Base-by-base conservation (phyloP, 2,329 filamentous ascomycete genomes). In the Eutypa lata region DNA sequence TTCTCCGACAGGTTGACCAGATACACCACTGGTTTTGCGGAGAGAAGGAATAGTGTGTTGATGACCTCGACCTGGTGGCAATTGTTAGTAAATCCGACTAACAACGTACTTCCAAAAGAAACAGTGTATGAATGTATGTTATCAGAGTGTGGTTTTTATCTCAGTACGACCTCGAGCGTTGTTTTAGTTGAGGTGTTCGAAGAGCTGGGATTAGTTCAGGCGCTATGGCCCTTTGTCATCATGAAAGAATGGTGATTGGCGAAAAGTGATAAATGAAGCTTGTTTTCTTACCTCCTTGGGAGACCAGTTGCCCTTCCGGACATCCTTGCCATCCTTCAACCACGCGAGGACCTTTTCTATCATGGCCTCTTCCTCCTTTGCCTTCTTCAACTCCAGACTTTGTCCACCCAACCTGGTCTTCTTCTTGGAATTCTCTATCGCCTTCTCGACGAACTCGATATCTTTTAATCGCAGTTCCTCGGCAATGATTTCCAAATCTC, bases 131-230 rank as follows among this genome's bases (percentile, higher is more conserved):
- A 57, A 51, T 51, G 47, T 22, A 28, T 37, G 37, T 56, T 56
- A 75, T 90, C 89, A 91, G 89, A 85, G 72, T 76, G 76, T 80
- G 81, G 83, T 77, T 61, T 80, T 89, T 81, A 88, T 97, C 91
- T 95, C 93, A 97, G 76, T 71, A 85, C 83, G 81, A 80, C 81
- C 88, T 90, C 88, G 42, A 80, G 81, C 82, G 85, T 90, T 84
- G 75, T 77, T 63, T 76, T 74, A 76, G 72, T 76, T 82, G 86
- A 89, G 88, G 84, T 82, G 84, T 87, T 97, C 93, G 88, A 96
- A 89, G 94, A 99, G 94, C 94, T 99, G 94, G 94, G 94, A 90
- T 96, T 92, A 90, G 79, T 82, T 91, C 89, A 89, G 92, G 91
- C 90, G 82, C 76, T 79, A 79, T 82, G 86, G 90, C 91, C 94